Base-by-base conservation (phyloP, 108 stramenopile species). In the Nannochloropsis salina region DNA sequence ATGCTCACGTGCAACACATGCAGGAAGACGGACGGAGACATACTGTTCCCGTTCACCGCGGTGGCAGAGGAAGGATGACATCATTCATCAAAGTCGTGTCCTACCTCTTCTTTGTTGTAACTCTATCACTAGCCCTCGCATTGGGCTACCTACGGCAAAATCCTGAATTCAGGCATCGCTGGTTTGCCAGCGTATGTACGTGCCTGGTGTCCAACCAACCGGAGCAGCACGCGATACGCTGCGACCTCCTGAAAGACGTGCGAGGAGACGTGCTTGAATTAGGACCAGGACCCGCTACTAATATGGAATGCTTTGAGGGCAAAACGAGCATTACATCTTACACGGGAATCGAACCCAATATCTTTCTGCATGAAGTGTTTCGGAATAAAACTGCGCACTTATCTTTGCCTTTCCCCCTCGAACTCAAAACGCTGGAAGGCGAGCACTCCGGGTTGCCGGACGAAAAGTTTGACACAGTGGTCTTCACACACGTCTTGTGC, bases 251-350 rank as follows among this genome's bases (percentile, higher is more conserved):
- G 12, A 9, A 18, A 18, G 44, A 31, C 43, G 42, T 80, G 12
- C 87, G 9, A 74, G 61, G 61, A 15, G 61, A 74, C 22, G 91
- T 93, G 1, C 21, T 93, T 21, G 92, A 93, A 51, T 87, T 91
- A 42, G 92, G 92, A 11, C 90, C 91, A 1, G 92, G 92, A 9
- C 92, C 92, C 4, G 92, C 92, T 5, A 93, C 91, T 1, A 93
- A 92, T 51, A 92, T 93, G 80, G 86, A 86, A 44, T 93, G 92
- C 81, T 90, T 87, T 44, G 82, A 85, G 15, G 85, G 91, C n/a
- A 80, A 80, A 2, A 83, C 88, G 6, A n/a, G 83, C 12, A 92
- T 92, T 74, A 90, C 86, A 20, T 42, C 85, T 42, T 93, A 90
- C 86, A 90, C 91, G 15, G 92, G 90, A 6, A 87, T 93, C 8